phyloP scores from a whole-genome alignment of 1,284 basidiomycete species.

The Rhizoctonia solani region DNA sequence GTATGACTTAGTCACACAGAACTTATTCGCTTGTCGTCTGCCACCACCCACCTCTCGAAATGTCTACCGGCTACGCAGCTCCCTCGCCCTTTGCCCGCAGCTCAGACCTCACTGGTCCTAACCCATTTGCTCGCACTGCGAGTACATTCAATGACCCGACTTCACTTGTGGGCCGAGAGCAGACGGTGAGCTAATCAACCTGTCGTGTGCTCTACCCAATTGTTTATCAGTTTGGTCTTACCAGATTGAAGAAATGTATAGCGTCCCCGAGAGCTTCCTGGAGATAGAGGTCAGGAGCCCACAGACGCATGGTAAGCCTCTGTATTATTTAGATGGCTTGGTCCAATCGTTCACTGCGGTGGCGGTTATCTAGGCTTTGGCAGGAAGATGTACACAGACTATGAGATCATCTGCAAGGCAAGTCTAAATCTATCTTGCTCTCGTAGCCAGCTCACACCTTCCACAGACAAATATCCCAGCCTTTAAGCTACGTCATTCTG shows the following conservation, averaged over 20 bases:
- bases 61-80: constrained; percentile 22
- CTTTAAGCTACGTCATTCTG: constrained; percentile 94
- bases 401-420: constrained; percentile 97
- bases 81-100: constrained; percentile 34
- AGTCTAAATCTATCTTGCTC: constrained; percentile 40
- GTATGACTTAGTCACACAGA: constrained; percentile 31
- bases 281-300: constrained; percentile 98
- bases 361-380: constrained; percentile 70
- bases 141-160: constrained; percentile 72
- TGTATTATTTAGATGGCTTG: background rate
- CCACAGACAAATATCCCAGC: constrained; percentile 96
- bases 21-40: constrained; percentile 10
- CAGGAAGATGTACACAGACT: constrained; percentile 99
- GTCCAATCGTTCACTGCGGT: background rate
- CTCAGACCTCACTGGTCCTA: constrained; percentile 29
- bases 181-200: constrained; percentile 69
- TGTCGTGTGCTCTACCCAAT: constrained; percentile 17
- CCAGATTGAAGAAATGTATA: constrained; percentile 98
- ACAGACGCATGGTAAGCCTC: constrained; percentile 84
- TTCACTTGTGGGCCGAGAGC: constrained; percentile 68
- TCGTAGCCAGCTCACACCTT: background rate
- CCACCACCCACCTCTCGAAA: constrained; percentile 32
- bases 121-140: constrained; percentile 71
- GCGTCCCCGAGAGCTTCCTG: constrained; percentile 93
- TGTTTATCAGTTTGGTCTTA: constrained; percentile 43